phyloP scores from a whole-genome alignment of 495 filamentous ascomycete genomes.

The Tuber brumale region DNA sequence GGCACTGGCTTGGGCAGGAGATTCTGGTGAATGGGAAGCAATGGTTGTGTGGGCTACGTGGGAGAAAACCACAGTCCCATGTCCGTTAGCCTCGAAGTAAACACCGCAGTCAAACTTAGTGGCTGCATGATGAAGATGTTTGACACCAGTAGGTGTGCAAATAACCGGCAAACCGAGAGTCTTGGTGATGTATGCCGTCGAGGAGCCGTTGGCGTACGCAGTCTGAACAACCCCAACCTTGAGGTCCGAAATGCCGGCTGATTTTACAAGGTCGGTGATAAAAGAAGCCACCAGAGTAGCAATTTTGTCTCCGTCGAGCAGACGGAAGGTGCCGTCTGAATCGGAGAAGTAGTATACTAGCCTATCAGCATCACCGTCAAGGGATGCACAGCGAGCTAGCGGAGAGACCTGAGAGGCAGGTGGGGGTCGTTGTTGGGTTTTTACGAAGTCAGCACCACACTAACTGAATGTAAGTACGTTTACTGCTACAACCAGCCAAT shows the following conservation, averaged over 20 bases:
- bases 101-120: constrained; percentile 86
- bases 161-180: constrained; percentile 81
- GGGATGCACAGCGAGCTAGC: constrained; percentile 78
- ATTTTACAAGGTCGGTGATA: constrained; percentile 78
- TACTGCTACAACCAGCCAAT: not conserved
- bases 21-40: constrained; percentile 70
- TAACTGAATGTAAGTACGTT: constrained; percentile 42
- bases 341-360: constrained; percentile 93
- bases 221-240: constrained; percentile 93
- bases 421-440: constrained; percentile 88
- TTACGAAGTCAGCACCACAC: constrained; percentile 96
- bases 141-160: constrained; percentile 92
- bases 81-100: constrained; percentile 97
- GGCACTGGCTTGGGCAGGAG: constrained; percentile 78
- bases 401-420: constrained; percentile 67
- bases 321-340: constrained; percentile 69
- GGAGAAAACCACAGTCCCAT: constrained; percentile 94
- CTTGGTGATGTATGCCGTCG: constrained; percentile 82
- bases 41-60: constrained; percentile 69
- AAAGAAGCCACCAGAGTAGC: constrained; percentile 90
- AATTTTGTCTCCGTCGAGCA: constrained; percentile 94
- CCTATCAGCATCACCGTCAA: constrained; percentile 93
- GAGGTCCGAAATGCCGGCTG: constrained; percentile 69
- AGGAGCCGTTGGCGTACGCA: constrained; percentile 95
- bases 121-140: constrained; percentile 93